Base-by-base conservation (phyloP, 768 basidiomycete genomes). In the Paxillus ammoniavirescens region DNA sequence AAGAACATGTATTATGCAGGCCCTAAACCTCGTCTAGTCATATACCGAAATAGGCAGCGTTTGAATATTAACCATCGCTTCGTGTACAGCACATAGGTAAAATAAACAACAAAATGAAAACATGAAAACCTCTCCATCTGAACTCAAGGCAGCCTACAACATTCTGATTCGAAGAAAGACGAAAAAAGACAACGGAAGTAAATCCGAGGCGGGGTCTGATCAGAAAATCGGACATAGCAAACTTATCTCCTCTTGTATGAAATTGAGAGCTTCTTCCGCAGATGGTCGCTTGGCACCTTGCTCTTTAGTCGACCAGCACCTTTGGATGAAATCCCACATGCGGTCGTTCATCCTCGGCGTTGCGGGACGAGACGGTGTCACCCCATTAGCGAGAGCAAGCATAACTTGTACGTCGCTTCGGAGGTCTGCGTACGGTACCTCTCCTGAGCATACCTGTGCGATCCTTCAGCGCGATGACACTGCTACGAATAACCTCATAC, bases 371-470 rank as follows among this genome's bases (percentile, higher is more conserved):
- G 2, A n/a, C 5, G 55, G 53, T 14, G 33, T 42, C 10, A 26
- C 36, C 21, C 52, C 55, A 14, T 31, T 30, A 12, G 53, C 40
- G 26, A 57, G 47, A 9, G 53, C 53, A n/a, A 42, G 42, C n/a
- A 54, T 17, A 4, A 57, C 53, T 44, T 57, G 53, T 30, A 44
- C 55, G 12, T 57, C 53, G 18, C 47, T 44, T 42, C 45, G 47
- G 30, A 54, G 33, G 33, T 57, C 41, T 15, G 55, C 40, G 42
- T 57, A 57, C n/a, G 56, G 56, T 26, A 57, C 6, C 26, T 55
- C 17, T 18, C 56, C 56, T 21, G 53, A 48, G 30, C 55, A 42
- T 10, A 54, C 42, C 55, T 57, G 42, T 14, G 12, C 13, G 14
- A 33, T 10, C 17, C 6, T n/a, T 31, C 1, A 35, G 41, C 26